These are phyloP conservation scores for Clonostachys solani DNA, from an alignment of 2,329 filamentous ascomycete species.

Conservation along the genomic window DNA sequence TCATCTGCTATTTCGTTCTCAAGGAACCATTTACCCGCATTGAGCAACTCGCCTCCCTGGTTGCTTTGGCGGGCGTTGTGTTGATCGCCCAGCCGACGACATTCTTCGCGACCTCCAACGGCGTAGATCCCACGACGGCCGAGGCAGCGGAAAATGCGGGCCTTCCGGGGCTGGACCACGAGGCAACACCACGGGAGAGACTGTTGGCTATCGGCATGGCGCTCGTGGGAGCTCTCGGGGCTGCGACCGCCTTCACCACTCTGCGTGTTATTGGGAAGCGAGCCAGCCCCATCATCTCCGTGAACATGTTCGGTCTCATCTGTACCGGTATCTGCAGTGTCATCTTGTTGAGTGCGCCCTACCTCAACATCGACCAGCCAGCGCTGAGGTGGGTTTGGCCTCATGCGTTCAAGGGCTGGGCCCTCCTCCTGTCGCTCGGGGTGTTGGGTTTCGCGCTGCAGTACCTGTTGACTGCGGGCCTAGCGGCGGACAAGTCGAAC, in stretches of 20 bases:
- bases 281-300: slow-evolving; percentile 76
- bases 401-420: slow-evolving; percentile 51
- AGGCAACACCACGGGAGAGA: slow-evolving; percentile 57
- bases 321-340: slow-evolving; percentile 64
- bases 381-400: slow-evolving; percentile 37
- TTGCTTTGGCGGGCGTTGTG: slow-evolving; percentile 76
- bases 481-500: slow-evolving; percentile 66
- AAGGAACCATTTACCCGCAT: slow-evolving; percentile 74
- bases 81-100: slow-evolving; percentile 73
- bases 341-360: slow-evolving; percentile 49
- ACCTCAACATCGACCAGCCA: slow-evolving; percentile 39
- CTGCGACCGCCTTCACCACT: slow-evolving; percentile 67
- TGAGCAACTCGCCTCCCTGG: slow-evolving; percentile 70
- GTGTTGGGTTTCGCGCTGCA: slow-evolving; percentile 79
- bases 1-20: slow-evolving; percentile 70
- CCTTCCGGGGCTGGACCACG: slow-evolving; percentile 24
- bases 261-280: slow-evolving; percentile 78
- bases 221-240: slow-evolving; percentile 73
- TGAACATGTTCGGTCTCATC: slow-evolving; percentile 77
- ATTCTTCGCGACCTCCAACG: slow-evolving; percentile 33
- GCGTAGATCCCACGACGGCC: slow-evolving; percentile 5
- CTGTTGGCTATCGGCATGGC: slow-evolving; percentile 67
- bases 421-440: slow-evolving; percentile 63
- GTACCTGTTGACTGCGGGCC: slow-evolving; percentile 74
- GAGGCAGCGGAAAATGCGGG: slow-evolving; percentile 6